These are phyloP conservation scores for Leucogyrophana mollusca DNA, from an alignment of 768 basidiomycete species.

Conservation along the genomic window DNA sequence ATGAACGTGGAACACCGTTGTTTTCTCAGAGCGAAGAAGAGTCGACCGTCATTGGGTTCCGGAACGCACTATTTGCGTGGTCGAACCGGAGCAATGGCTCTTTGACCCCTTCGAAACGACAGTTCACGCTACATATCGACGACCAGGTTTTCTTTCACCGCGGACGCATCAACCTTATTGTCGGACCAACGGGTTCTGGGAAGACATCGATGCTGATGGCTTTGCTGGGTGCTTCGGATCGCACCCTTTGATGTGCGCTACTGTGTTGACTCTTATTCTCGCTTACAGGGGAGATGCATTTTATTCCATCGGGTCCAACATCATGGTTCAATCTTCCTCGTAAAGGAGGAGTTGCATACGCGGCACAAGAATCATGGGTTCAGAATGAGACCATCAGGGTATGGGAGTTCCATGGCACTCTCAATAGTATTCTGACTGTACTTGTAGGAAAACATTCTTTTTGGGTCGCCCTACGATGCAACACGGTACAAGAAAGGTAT, in stretches of 20 bases:
- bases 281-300: slow-evolving; percentile 54
- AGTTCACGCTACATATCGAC: slow-evolving; percentile 47
- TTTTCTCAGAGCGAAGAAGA: slow-evolving; percentile 5
- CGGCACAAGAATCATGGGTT: slow-evolving; percentile 82
- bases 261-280: slow-evolving; percentile 6
- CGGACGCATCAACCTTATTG: slow-evolving; percentile 51
- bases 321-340: slow-evolving; percentile 72
- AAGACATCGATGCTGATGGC: slow-evolving; percentile 68
- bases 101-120: slow-evolving; percentile 24
- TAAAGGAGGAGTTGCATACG: slow-evolving; percentile 66
- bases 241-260: neutral
- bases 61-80: slow-evolving; percentile 57
- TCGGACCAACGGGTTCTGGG: slow-evolving; percentile 57
- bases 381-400: slow-evolving; percentile 73
- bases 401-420: too few species aligned
- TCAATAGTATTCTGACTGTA: neutral
- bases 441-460: slow-evolving; percentile 43
- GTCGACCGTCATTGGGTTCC: slow-evolving; percentile 45
- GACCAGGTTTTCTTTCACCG: slow-evolving; percentile 52
- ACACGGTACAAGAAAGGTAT: slow-evolving; percentile 36
- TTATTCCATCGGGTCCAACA: slow-evolving; percentile 43
- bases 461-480: slow-evolving; percentile 36
- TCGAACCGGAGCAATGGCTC: slow-evolving; percentile 12
- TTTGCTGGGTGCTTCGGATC: slow-evolving; percentile 36
- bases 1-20: neutral